Evolutionary conservation across 345 rosid genomes (phyloP).

Genomic region (Gossypium sturtianum): DNA sequence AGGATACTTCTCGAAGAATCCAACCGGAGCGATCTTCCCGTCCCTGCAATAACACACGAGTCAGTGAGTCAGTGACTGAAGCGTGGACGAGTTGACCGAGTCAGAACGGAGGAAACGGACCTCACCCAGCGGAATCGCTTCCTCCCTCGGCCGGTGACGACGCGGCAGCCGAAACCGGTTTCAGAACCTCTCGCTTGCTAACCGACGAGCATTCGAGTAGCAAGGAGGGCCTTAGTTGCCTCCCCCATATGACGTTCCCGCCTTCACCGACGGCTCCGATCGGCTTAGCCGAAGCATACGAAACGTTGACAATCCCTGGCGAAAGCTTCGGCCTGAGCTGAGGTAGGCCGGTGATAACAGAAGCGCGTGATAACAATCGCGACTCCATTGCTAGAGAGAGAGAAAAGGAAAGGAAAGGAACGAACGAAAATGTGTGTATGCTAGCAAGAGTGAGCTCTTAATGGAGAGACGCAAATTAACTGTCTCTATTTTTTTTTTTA

Average conservation of each 20-base stretch:
- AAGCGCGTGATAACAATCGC: slow-evolving; percentile 68
- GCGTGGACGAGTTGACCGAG: slow-evolving; percentile 19
- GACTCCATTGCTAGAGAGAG: slow-evolving; percentile 54
- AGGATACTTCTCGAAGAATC: slow-evolving; percentile 69
- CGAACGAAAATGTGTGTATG: slow-evolving; percentile 9
- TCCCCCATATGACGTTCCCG: slow-evolving; percentile 71
- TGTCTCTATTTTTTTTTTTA: not conserved
- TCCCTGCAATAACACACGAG: slow-evolving; percentile 44
- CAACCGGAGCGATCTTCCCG: slow-evolving; percentile 45
- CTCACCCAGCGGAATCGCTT: slow-evolving; percentile 97
- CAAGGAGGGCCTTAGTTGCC: slow-evolving; percentile 73
- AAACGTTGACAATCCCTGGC: slow-evolving; percentile 25
- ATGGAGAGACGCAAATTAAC: slow-evolving; percentile 3
- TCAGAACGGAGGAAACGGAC: slow-evolving; percentile 62
- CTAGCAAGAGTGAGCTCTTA: slow-evolving; percentile 20
- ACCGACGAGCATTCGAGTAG: slow-evolving; percentile 41
- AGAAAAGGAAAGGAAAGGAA: not conserved
- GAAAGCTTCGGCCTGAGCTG: slow-evolving; percentile 23
- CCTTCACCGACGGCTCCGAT: slow-evolving; percentile 60
- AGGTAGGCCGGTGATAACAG: slow-evolving; percentile 40
- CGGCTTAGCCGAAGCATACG: slow-evolving; percentile 34
- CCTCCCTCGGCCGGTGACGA: slow-evolving; percentile 66
- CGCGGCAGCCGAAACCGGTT: slow-evolving; percentile 52
- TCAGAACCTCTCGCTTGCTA: slow-evolving; percentile 38
- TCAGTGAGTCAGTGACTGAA: slow-evolving; percentile 31